Base-by-base conservation (phyloP, 805 yeast genomes). In the Priceomyces medius region DNA sequence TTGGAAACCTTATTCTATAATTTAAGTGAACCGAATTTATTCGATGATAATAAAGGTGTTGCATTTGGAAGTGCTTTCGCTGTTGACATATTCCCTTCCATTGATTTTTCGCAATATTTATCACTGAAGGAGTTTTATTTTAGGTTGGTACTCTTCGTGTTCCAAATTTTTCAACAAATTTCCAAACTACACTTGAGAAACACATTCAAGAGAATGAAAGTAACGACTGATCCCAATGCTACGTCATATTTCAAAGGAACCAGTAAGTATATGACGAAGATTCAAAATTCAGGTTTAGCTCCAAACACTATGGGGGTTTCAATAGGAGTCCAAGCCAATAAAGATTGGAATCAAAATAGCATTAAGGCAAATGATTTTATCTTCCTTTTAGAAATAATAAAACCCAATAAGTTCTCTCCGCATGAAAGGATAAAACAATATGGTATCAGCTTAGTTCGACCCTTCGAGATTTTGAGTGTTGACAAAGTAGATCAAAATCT, bases 191-290 rank as follows among this genome's bases (percentile, higher is more conserved):
- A 58, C 38, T 29, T 58, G 3, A 9, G 26, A 3, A 45, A 37
- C 13, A 60, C 59, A 2, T 33, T 63, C 20, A 34, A 47, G 1
- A 37, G 64, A 38, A 26, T 61, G 3, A 35, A 45, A 13, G 50
- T 55, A 2, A 19, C 24, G 2, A 31, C 32, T 2, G 45, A 38
- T 20, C 26, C 37, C 8, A 48, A 54, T 7, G 33, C 42, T 6
- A 45, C 45, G 12, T 39, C 48, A 9, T 37, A 26, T 3, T 31
- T 53, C 6, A 51, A 47, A 29, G 64, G 63, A 1, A 41, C 40
- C 9, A 66, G 73, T 41, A 66, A 66, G 43, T 66, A 68, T 44
- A 56, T 59, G 29, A 32, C 46, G 27, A 37, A 45, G 20, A 43
- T 62, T 10, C 41, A 51, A n/a, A 32, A 32, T 1, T 49, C 51